A percentile compares a stretch with the other conserved stretches of the same genome.
Conservation (phyloP, 2,329 filamentous ascomycete genomes). For the Phoma sp. region DNA sequence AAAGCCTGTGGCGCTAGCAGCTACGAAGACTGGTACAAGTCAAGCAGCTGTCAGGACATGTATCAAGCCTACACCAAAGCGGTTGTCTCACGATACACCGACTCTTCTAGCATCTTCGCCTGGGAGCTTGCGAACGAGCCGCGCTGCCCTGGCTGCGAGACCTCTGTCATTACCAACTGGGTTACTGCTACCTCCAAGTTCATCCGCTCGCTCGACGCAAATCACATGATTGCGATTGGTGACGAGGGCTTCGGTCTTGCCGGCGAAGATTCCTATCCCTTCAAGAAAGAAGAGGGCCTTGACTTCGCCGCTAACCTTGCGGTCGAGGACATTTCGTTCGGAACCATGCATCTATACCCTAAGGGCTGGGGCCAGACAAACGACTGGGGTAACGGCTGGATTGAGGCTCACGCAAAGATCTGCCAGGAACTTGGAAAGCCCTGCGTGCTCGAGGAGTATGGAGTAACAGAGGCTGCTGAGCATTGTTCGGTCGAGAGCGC, state of each 20-base stretch:
- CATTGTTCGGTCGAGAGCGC: slow-evolving; percentile 54
- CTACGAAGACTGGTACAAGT: slow-evolving; percentile 57
- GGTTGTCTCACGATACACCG: slow-evolving; percentile 59
- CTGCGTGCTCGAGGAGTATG: slow-evolving; percentile 63
- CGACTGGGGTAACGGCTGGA: slow-evolving; percentile 62
- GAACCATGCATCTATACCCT: slow-evolving; percentile 64
- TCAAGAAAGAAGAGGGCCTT: slow-evolving; percentile 56
- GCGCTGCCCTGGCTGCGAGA: slow-evolving; percentile 39
- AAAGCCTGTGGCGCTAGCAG: slow-evolving; percentile 61
- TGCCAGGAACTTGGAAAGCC: slow-evolving; percentile 57
- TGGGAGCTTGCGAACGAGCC: slow-evolving; percentile 64
- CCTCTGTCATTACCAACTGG: slow-evolving; percentile 58
- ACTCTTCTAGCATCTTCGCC: slow-evolving; percentile 59
- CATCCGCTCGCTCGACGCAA: slow-evolving; percentile 60
- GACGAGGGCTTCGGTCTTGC: slow-evolving; percentile 54
- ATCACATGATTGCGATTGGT: slow-evolving; percentile 65
- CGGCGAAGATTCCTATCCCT: slow-evolving; percentile 42
- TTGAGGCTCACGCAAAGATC: slow-evolving; percentile 60
- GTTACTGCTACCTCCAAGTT: slow-evolving; percentile 62
- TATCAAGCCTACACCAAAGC: slow-evolving; percentile 59
- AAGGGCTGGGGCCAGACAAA: slow-evolving; percentile 63
- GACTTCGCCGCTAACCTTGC: slow-evolving; percentile 62
- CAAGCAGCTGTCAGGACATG: slow-evolving; percentile 59
- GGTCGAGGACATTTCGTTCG: slow-evolving; percentile 61
- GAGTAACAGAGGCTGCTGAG: slow-evolving; percentile 59